Evolutionary conservation across 768 basidiomycete genomes (phyloP).

Genomic region (Psilocybe subaeruginosa): DNA sequence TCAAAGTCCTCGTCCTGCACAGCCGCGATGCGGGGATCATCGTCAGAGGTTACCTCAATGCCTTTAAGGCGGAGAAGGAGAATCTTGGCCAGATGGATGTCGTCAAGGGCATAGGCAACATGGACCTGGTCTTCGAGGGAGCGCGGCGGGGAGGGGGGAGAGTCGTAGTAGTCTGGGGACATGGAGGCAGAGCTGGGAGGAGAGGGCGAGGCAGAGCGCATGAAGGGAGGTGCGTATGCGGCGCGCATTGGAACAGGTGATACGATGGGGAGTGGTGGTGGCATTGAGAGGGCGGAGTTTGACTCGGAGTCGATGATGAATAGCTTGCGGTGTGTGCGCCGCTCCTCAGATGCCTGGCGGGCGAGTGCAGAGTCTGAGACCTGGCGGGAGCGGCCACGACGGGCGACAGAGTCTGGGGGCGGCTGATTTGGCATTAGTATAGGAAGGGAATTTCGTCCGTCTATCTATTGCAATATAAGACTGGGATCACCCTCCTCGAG

Average conservation of each 20-base stretch:
- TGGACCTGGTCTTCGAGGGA: conserved; percentile 69
- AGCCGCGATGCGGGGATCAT: conserved; percentile 65
- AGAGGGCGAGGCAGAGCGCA: conserved; percentile 28
- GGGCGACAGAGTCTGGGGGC: conserved; percentile 13
- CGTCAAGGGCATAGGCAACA: conserved; percentile 66
- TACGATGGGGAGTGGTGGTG: conserved; percentile 15
- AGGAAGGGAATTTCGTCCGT: background rate
- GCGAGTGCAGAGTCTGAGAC: conserved; percentile 10
- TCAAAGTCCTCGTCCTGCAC: conserved; percentile 60
- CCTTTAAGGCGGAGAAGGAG: conserved; percentile 66
- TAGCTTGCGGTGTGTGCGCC: conserved; percentile 1
- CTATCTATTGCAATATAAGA: background rate
- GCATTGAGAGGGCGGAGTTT: background rate
- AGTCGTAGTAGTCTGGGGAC: conserved; percentile 48
- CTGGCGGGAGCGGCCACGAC: conserved; percentile 12
- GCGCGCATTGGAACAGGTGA: conserved; percentile 27
- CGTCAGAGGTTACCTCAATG: conserved; percentile 58
- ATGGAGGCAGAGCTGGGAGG: conserved; percentile 32
- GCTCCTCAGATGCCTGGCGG: background rate
- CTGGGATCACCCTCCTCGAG: background rate
- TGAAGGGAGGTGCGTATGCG: conserved; percentile 22
- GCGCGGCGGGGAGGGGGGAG: conserved; percentile 42
- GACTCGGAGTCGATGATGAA: conserved; percentile 3
- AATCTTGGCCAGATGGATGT: conserved; percentile 68
- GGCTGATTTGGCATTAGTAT: background rate